Base-by-base conservation (phyloP, 78 protist species). In the Trichosphaerium sp. region DNA sequence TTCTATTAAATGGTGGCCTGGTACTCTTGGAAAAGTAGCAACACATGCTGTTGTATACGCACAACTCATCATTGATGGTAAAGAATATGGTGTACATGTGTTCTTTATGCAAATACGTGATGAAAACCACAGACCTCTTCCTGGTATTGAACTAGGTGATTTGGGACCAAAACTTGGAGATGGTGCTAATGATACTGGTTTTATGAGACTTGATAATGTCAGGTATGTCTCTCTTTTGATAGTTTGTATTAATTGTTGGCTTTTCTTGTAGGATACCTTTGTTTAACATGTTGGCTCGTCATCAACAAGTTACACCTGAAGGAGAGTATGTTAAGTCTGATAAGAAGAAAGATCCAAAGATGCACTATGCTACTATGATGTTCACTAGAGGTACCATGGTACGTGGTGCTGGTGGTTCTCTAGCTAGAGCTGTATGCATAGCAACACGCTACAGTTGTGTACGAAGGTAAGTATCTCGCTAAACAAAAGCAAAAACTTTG, bases 1-100 rank as follows among this genome's bases (percentile, higher is more conserved):
- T 31, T 44, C 75, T 32, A 41, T 18, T 15, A 78, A 78, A 71
- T 78, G 74, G 42, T 78, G 84, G 84, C 71, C 74, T 18, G 80
- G 78, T 8, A 48, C 40, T 26, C 3, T 48, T 41, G 84, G 75
- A 37, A 31, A 11, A 21, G 12, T 15, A 21, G 67, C 75, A 2
- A 76, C 64, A 21, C 78, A 70, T 40, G 52, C 75, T 32, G 69
- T 60, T 31, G 38, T 56, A 23, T 61, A 62, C 8, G 83, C 83
- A 5, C 83, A 37, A 34, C 68, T 62, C 3, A 39, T 62, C 8
- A 14, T 62, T 5, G 68, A 52, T 3, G 68, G 23, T 12, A 62
- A 7, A 18, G 48, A 62, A 18, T 35, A 62, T 52, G 68, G 68
- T 7, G 68, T 62, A 23, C 68, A 62, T 18, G 35, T 25, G 3